Evolutionary conservation across 192 early-diverging fungal genomes (phyloP), one percentile per base, ranked within the genome.

Genomic region (Podila minutissima): DNA sequence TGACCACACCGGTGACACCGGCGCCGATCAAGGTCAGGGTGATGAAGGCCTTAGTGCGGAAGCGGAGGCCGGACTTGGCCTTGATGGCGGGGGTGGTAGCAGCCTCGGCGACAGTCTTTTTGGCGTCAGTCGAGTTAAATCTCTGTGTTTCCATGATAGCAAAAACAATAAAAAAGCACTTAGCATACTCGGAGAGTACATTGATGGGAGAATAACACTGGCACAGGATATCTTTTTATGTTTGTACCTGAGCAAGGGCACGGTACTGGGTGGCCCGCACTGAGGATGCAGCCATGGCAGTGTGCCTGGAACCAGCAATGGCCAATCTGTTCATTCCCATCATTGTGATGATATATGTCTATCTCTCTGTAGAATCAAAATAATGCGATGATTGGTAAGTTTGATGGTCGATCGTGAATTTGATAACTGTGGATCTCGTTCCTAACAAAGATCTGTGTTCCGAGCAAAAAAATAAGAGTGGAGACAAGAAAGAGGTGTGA

Each of bases 261-360:
- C 77, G 77, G 65, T 81, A 81, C 53, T 81, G 77, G 65, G 37
- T 69, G 46, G 77, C 61, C n/a, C 77, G 71, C 66, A 81, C 38
- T 0, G 67, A 66, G 28, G 63, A 37, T 12, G 74, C 67, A 49
- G 63, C 74, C 67, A 50, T 65, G 55, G 74, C 63, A 4, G 67
- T 70, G 62, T 73, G 77, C 67, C 73, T 81, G 19, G 77, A 63
- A 55, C 77, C 69, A 49, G 62, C 67, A 64, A 51, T 41, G 49
- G 71, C 77, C 59, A 81, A 62, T 72, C 77, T 66, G 62, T 64
- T 64, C 66, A 73, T 66, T 41, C 72, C 72, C 77, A 77, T 64
- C 68, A 81, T 81, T 48, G 50, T 71, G 28, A 38, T 60, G 17
- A 31, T 19, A 31, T 35, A 35, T 38, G 19, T 37, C n/a, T 33